Conservation (phyloP, 2,329 filamentous ascomycete genomes). For the Pseudogymnoascus sp. region DNA sequence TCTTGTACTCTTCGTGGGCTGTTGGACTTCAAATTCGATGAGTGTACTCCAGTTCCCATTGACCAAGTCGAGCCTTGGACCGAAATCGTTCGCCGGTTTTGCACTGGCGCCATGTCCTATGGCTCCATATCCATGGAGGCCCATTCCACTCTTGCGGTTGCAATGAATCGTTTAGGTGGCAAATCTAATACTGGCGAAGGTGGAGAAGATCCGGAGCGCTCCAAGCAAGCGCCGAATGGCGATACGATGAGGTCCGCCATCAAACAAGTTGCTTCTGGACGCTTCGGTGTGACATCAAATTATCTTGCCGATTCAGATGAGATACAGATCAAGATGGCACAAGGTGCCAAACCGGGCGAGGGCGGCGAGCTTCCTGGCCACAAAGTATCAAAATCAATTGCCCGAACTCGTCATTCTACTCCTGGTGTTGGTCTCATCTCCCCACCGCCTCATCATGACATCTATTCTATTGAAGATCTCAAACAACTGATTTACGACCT, state of each 20-base stretch:
- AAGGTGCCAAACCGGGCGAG: slow-evolving; percentile 95
- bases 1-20: slow-evolving; percentile 89
- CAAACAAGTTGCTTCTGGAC: slow-evolving; percentile 92
- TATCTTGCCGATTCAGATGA: slow-evolving; percentile 94
- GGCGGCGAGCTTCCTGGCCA: slow-evolving; percentile 94
- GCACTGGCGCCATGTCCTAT: slow-evolving; percentile 97
- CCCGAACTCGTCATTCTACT: slow-evolving; percentile 88
- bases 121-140: slow-evolving; percentile 98
- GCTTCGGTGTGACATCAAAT: slow-evolving; percentile 91
- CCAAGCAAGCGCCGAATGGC: slow-evolving; percentile 76
- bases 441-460: slow-evolving; percentile 93
- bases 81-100: slow-evolving; percentile 92
- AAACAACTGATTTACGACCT: slow-evolving; percentile 98
- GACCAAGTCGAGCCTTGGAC: slow-evolving; percentile 98
- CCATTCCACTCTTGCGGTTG: slow-evolving; percentile 88
- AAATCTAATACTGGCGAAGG: slow-evolving; percentile 98
- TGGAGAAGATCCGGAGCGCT: slow-evolving; percentile 90
- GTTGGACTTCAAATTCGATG: slow-evolving; percentile 93
- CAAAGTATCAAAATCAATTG: slow-evolving; percentile 92
- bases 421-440: slow-evolving; percentile 94
- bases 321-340: slow-evolving; percentile 98
- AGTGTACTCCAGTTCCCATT: slow-evolving; percentile 75
- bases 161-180: slow-evolving; percentile 92
- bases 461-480: slow-evolving; percentile 96
- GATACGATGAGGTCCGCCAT: slow-evolving; percentile 97